phyloP scores from a whole-genome alignment of 2,329 filamentous ascomycete species.

The Leptographium procerum region DNA sequence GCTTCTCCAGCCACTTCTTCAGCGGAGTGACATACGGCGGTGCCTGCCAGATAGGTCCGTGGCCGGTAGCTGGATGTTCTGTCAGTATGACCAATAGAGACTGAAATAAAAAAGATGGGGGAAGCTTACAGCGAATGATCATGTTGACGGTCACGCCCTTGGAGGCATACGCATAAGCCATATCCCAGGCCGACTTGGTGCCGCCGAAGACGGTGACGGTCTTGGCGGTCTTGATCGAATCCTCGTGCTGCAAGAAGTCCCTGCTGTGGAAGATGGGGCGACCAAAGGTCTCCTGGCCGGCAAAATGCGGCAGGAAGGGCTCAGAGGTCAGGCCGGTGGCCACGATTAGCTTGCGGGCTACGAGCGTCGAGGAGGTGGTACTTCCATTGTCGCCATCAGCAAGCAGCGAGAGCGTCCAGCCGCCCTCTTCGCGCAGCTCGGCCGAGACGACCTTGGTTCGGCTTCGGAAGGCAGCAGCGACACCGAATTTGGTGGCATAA shows the following conservation, averaged over 20 bases:
- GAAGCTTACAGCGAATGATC: slow-evolving; percentile 39
- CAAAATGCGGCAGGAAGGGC: slow-evolving; percentile 33
- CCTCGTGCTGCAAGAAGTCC: slow-evolving; percentile 29
- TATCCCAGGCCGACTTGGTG: slow-evolving; percentile 55
- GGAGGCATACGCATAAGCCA: slow-evolving; percentile 48
- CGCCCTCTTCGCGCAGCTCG: slow-evolving; percentile 28
- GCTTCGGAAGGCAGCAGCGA: slow-evolving; percentile 28
- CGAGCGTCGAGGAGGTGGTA: slow-evolving; percentile 17
- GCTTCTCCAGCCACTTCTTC: slow-evolving; percentile 57
- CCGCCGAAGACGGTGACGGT: slow-evolving; percentile 47
- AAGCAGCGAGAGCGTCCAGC: slow-evolving; percentile 30
- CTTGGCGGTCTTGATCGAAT: slow-evolving; percentile 29
- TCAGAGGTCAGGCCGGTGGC: slow-evolving; percentile 45
- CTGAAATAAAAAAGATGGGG: neutral
- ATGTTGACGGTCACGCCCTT: slow-evolving; percentile 45
- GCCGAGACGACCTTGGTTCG: slow-evolving; percentile 28
- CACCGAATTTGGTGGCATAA: slow-evolving; percentile 31
- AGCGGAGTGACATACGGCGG: slow-evolving; percentile 53
- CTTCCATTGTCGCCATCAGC: slow-evolving; percentile 11
- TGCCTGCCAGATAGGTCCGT: slow-evolving; percentile 48
- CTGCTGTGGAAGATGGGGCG: slow-evolving; percentile 38
- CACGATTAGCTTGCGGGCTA: slow-evolving; percentile 36
- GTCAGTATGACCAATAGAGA: neutral
- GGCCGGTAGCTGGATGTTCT: slow-evolving; percentile 28
- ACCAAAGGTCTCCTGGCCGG: slow-evolving; percentile 33